These are phyloP conservation scores for Lactuca sativa DNA, from an alignment of 129 eudicot species.

Conservation along the genomic window DNA sequence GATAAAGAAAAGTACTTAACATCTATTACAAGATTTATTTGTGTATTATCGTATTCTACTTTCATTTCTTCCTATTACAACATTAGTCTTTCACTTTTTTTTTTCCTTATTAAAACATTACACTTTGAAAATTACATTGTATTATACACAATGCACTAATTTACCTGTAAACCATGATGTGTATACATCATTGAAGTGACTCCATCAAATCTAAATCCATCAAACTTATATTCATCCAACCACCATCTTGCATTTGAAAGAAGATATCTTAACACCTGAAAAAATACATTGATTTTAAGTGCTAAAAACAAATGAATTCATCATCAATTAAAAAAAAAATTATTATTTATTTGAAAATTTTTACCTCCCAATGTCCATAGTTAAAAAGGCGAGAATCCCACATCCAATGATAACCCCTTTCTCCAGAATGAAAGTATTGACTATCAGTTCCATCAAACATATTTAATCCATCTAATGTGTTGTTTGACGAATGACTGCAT, in stretches of 20 bases:
- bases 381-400: slow-evolving; percentile 99
- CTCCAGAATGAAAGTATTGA: slow-evolving; percentile 95
- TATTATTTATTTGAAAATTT: background rate
- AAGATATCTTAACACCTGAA: slow-evolving; percentile 88
- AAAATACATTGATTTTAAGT: slow-evolving; percentile 9
- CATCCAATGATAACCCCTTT: slow-evolving; percentile 96
- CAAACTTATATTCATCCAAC: slow-evolving; percentile 97
- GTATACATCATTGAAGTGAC: slow-evolving; percentile 99
- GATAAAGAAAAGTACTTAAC: too few species aligned
- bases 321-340: too few species aligned
- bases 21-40: too few species aligned
- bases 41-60: too few species aligned
- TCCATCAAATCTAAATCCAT: slow-evolving; percentile 98
- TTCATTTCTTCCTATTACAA: too few species aligned
- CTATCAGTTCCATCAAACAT: slow-evolving; percentile 97
- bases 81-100: too few species aligned
- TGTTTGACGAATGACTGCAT: slow-evolving; percentile 90
- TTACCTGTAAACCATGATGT: slow-evolving; percentile 93
- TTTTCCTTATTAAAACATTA: too few species aligned
- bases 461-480: slow-evolving; percentile 91
- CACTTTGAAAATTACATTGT: too few species aligned
- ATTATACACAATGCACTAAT: background rate
- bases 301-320: background rate
- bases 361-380: slow-evolving; percentile 98
- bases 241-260: slow-evolving; percentile 99